A percentile compares a stretch with the other conserved stretches of the same genome.
Evolutionary conservation across 176 grass and related monocot species (phyloP).

Genomic region (Oryza brachyantha): DNA sequence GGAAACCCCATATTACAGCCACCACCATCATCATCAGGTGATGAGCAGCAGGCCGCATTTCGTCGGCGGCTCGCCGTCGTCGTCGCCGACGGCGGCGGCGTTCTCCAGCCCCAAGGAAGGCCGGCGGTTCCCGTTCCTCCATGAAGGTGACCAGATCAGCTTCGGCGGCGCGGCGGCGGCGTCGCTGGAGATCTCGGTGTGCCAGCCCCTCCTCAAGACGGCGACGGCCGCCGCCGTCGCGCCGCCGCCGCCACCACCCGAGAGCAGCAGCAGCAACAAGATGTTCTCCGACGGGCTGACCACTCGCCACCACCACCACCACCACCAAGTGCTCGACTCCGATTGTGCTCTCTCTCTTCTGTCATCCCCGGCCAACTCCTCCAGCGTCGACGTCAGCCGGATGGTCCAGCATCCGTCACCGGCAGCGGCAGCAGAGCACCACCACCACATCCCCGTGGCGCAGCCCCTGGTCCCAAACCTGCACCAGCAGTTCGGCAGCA

Average conservation of each 20-base stretch:
- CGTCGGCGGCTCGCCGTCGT: neutral
- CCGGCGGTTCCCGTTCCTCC: conserved; percentile 64
- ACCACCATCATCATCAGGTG: neutral
- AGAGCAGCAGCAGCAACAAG: conserved; percentile 63
- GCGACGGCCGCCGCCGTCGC: too few species aligned
- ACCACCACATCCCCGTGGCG: conserved; percentile 28
- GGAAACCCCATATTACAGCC: conserved; percentile 32
- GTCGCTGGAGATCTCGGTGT: conserved; percentile 20
- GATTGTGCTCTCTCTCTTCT: conserved; percentile 95
- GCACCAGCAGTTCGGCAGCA: conserved; percentile 32
- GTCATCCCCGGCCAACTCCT: conserved; percentile 65
- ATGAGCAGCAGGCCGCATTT: conserved; percentile 40
- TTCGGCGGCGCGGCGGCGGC: neutral
- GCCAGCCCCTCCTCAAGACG: conserved; percentile 54
- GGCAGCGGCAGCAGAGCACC: neutral
- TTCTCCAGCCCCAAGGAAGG: conserved; percentile 36
- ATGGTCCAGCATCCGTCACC: conserved; percentile 23
- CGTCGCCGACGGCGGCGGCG: neutral
- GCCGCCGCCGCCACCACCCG: conserved; percentile 18
- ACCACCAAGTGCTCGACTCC: conserved; percentile 42
- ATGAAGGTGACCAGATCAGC: conserved; percentile 36
- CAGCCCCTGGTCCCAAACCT: conserved; percentile 41
- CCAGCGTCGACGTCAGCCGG: conserved; percentile 48
- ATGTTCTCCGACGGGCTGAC: conserved; percentile 46
- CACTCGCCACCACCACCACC: conserved; percentile 17